Base-by-base conservation (phyloP, 345 rosid species). In the Camelina laxa region DNA sequence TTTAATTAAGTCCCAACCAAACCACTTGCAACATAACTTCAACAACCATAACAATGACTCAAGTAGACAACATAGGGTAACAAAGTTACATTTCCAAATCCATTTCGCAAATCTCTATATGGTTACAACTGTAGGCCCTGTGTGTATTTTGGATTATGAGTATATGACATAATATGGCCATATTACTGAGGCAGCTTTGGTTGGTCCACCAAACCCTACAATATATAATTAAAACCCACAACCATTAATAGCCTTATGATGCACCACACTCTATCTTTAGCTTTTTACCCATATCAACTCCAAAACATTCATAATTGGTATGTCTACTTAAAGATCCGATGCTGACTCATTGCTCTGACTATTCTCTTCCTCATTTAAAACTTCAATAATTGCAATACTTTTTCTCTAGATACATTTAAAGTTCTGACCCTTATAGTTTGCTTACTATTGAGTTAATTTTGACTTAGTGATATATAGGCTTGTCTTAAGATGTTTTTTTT, bases 141-240 rank as follows among this genome's bases (percentile, higher is more conserved):
- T 33, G 15, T 57, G 60, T 14, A 24, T 67, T 75, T 58, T 39
- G 67, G 73, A 39, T n/a, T n/a, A n/a, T n/a, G n/a, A n/a, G n/a
- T n/a, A n/a, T 64, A 55, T 64, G 49, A 19, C 22, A 47, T 47
- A 14, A 19, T 36, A 49, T 67, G 78, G 35, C 64, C 77, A 67
- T 24, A 33, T 35, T 49, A 27, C 22, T 47, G 67, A 75, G 62
- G 11, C 66, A 73, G 44, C 47, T 60, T 53, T 60, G 57, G 13
- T 62, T 75, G 70, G 75, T 33, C 79, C 70, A 69, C 70, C 64
- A 69, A 76, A 45, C 59, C 59, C 38, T 47, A 41, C 21, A n/a
- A 38, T 38, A 36, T 36, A 38, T 38, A 38, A 67, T 11, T 2
- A 51, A 39, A 41, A 24, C 60, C 67, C 73, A 75, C 73, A 27